These are phyloP conservation scores for Cenococcum geophilum DNA, from an alignment of 495 filamentous ascomycete species.

Conservation along the genomic window DNA sequence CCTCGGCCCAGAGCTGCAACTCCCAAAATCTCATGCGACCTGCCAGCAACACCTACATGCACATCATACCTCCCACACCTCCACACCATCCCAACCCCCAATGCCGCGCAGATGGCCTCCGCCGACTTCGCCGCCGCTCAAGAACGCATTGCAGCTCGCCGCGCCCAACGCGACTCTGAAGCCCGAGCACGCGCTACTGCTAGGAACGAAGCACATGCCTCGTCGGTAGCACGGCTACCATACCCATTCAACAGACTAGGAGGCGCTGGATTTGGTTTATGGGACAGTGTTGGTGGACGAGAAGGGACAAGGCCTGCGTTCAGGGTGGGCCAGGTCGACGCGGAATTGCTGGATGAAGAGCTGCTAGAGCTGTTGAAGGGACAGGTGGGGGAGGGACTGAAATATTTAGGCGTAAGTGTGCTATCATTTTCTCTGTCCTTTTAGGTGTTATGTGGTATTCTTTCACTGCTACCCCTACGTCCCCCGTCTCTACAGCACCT, in stretches of 20 bases:
- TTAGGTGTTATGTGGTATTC: neutral
- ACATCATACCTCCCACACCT: slow-evolving; percentile 3
- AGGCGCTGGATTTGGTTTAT: slow-evolving; percentile 52
- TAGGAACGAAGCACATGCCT: slow-evolving; percentile 52
- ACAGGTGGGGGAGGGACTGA: slow-evolving; percentile 83
- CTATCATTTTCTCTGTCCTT: neutral
- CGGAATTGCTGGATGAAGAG: slow-evolving; percentile 92
- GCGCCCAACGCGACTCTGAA: slow-evolving; percentile 61
- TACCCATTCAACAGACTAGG: slow-evolving; percentile 58
- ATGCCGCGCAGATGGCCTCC: slow-evolving; percentile 53
- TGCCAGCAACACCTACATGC: neutral
- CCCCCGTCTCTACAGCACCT: no score
- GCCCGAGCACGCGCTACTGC: slow-evolving; percentile 50
- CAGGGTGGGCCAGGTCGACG: slow-evolving; percentile 93
- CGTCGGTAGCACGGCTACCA: slow-evolving; percentile 50
- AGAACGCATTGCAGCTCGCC: slow-evolving; percentile 71
- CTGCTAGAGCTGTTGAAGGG: slow-evolving; percentile 75
- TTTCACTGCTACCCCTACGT: neutral
- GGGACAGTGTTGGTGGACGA: slow-evolving; percentile 65
- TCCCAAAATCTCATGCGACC: neutral
- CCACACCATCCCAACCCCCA: neutral
- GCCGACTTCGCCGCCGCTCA: slow-evolving; percentile 81
- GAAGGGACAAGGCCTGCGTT: slow-evolving; percentile 80
- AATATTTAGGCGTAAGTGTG: slow-evolving; percentile 65
- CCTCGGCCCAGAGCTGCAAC: slow-evolving; percentile 9